Evolutionary conservation across 208 protist species (phyloP).

Genomic region (Trypanosomatidae sp.): DNA sequence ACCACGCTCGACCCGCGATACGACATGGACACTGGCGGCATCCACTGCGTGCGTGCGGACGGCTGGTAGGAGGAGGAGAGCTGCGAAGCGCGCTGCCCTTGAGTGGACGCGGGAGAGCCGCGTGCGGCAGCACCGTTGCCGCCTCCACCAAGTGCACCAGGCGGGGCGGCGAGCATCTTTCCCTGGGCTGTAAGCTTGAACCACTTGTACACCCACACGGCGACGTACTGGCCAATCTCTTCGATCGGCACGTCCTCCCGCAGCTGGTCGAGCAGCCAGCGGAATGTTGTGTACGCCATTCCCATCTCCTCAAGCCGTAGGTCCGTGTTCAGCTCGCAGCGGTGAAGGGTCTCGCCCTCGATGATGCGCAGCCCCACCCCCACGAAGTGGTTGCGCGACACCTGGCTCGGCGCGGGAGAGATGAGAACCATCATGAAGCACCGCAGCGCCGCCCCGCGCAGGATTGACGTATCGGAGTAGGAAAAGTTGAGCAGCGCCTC

Average conservation of each 20-base stretch:
- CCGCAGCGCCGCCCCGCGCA: slow-evolving; percentile 63
- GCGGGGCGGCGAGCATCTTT: slow-evolving; percentile 5
- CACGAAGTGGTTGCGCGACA: slow-evolving; percentile 35
- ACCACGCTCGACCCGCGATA: slow-evolving; percentile 16
- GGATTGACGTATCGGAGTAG: slow-evolving; percentile 38
- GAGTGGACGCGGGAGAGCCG: not conserved
- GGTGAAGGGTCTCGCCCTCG: slow-evolving; percentile 29
- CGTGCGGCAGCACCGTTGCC: not conserved
- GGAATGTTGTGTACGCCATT: slow-evolving; percentile 39
- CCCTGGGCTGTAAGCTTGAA: slow-evolving; percentile 29
- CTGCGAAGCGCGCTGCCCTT: slow-evolving; percentile 3
- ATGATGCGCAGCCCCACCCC: slow-evolving; percentile 32
- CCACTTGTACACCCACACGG: slow-evolving; percentile 45
- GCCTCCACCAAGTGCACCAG: slow-evolving; percentile 14
- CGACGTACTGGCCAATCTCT: slow-evolving; percentile 59
- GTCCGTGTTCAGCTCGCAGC: slow-evolving; percentile 47
- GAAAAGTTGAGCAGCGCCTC: slow-evolving; percentile 38
- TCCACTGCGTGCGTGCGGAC: not conserved
- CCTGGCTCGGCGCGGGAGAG: slow-evolving; percentile 27
- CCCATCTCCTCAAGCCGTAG: slow-evolving; percentile 63
- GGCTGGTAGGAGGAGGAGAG: not conserved
- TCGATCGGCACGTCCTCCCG: slow-evolving; percentile 44
- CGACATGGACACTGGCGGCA: slow-evolving; percentile 10
- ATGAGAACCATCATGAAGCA: slow-evolving; percentile 64
- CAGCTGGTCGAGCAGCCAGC: slow-evolving; percentile 60